Conservation (phyloP, 495 filamentous ascomycete genomes). For the Talaromyces stipitatus region DNA sequence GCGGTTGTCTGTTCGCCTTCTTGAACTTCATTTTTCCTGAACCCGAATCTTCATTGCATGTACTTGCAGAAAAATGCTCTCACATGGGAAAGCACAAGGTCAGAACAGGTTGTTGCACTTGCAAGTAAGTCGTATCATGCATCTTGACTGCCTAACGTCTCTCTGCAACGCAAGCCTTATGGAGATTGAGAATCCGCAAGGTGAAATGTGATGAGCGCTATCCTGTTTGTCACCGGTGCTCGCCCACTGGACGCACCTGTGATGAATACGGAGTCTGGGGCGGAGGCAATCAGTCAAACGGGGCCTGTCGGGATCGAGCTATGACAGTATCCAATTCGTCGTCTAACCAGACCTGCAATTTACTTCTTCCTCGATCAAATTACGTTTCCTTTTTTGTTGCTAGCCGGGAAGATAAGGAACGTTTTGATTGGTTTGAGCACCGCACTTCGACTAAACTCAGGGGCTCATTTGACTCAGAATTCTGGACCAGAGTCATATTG, state of each 20-base stretch:
- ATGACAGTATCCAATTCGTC: neutral
- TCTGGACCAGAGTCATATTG: slow-evolving; percentile 47
- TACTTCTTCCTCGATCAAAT: neutral
- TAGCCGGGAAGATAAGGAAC: neutral
- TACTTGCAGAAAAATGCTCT: neutral
- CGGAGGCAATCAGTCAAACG: neutral
- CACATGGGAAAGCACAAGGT: slow-evolving; percentile 18
- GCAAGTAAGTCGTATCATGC: slow-evolving; percentile 32
- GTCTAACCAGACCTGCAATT: neutral
- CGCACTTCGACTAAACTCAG: slow-evolving; percentile 10
- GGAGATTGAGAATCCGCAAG: slow-evolving; percentile 39
- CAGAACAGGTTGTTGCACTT: slow-evolving; percentile 42
- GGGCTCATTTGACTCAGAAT: slow-evolving; percentile 53
- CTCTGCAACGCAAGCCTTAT: slow-evolving; percentile 2
- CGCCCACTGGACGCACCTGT: slow-evolving; percentile 37
- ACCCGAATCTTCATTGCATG: neutral
- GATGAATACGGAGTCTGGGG: slow-evolving; percentile 24
- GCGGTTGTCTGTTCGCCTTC: too few relatives aligned
- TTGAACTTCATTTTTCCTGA: neutral
- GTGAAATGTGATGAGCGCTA: slow-evolving; percentile 60
- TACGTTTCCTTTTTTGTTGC: slow-evolving; percentile 2
- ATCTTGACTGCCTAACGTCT: neutral
- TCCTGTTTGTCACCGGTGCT: slow-evolving; percentile 48
- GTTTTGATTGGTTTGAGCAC: slow-evolving; percentile 1
- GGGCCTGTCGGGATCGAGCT: neutral